Evolutionary conservation across 139 green algal species (phyloP).

Genomic region (Chlorella sp.): DNA sequence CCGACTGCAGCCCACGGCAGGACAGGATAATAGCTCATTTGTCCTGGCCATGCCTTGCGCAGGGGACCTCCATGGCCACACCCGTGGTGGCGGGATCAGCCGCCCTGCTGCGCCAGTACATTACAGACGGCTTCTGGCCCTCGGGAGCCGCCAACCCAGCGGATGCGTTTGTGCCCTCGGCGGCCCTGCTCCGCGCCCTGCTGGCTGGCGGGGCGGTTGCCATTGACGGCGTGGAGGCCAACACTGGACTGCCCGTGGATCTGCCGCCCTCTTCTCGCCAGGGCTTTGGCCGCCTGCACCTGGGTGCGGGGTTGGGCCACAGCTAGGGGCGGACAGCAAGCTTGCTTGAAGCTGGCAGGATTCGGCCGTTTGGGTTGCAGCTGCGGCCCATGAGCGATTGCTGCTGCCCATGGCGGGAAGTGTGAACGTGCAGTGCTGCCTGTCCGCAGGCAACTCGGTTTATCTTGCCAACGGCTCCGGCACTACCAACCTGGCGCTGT

Average conservation of each 20-base stretch:
- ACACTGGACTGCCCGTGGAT: slow-evolving; percentile 69
- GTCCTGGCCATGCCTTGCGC: neutral
- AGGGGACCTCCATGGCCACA: slow-evolving; percentile 94
- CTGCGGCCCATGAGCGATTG: too few species aligned
- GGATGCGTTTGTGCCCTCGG: slow-evolving; percentile 75
- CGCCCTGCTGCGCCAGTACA: slow-evolving; percentile 85
- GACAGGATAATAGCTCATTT: too few species aligned
- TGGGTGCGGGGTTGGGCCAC: slow-evolving; percentile 43
- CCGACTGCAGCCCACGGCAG: too few species aligned
- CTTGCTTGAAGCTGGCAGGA: too few species aligned
- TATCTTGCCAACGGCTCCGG: neutral
- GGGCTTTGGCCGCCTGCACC: slow-evolving; percentile 77
- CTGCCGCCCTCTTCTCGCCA: slow-evolving; percentile 69
- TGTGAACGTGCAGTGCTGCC: neutral
- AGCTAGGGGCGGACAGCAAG: neutral
- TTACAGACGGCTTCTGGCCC: slow-evolving; percentile 61
- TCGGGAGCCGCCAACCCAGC: neutral
- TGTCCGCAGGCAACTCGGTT: neutral
- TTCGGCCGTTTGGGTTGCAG: too few species aligned
- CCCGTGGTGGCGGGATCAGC: slow-evolving; percentile 65
- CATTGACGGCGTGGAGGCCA: slow-evolving; percentile 44
- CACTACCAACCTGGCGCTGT: neutral
- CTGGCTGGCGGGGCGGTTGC: slow-evolving; percentile 64
- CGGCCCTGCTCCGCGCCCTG: slow-evolving; percentile 83
- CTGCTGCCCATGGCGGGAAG: too few species aligned